Base-by-base conservation (phyloP, 2,329 filamentous ascomycete genomes). In the Cytospora mali region DNA sequence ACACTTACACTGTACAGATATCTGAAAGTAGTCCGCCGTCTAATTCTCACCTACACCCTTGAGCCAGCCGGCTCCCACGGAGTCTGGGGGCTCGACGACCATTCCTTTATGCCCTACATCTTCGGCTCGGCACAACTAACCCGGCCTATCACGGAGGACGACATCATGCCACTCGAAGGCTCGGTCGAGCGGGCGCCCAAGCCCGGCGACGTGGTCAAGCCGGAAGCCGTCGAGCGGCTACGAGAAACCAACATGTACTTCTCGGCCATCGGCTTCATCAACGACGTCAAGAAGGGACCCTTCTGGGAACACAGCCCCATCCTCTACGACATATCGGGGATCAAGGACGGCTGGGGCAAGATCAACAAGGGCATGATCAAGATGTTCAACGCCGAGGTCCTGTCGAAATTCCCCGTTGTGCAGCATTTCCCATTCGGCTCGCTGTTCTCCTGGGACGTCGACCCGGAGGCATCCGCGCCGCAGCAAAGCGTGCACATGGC, bases 341-440 rank as follows among this genome's bases (percentile, higher is more conserved):
- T 99, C 67, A 87, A 86, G 68, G 88, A 89, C 62, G 91, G 95
- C n/a, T 99, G 95, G 95, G 95, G 91, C 39, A 99, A 99, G 80
- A 97, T 99, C 71, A 98, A 99, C 77, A 93, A 93, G 80, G 95
- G 95, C 57, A 98, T 99, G 95, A 87, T 99, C 71, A 99, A 98
- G 77, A 99, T 99, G 95, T 99, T 94, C 79, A 93, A 96, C 68
- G 95, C 92, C 21, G 95, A 99, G 78, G 95, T 99, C 3, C 81
- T 99, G 16, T 92, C 91, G 46, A 99, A 99, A 75, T 97, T 97
- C 72, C 95, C 95, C 3, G 95, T 99, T 3, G 92, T 99, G n/a
- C 95, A 99, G 76, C 95, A 99, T 76, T 98, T 95, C 68, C 85
- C 84, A 3, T 94, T 95, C 68, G 91, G 91, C 28, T 89, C 88